Percentiles rank a stretch among this genome's conserved stretches.
Evolutionary conservation across 495 filamentous ascomycete species (phyloP).

Genomic region (Penicillium bialowiezense): DNA sequence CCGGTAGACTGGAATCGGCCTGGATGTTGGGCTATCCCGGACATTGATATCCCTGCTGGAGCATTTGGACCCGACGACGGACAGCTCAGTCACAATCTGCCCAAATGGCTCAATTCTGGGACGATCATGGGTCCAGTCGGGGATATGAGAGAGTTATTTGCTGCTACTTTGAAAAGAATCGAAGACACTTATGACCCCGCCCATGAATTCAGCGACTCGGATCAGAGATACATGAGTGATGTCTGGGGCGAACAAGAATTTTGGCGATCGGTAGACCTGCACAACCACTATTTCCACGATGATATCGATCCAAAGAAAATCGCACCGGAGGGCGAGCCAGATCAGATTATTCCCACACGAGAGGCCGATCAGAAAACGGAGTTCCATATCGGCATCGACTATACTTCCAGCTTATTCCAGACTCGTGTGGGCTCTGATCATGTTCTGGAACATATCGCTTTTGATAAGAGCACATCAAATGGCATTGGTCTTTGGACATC

Average conservation of each 20-base stretch:
- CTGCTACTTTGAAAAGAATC: constrained; percentile 11
- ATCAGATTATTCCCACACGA: constrained; percentile 2
- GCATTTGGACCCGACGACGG: constrained; percentile 13
- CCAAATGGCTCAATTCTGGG: constrained; percentile 16
- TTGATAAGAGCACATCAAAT: not conserved
- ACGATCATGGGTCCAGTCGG: constrained; percentile 15
- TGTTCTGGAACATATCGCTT: constrained; percentile 7
- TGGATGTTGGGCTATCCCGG: constrained; percentile 14
- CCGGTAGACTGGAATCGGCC: constrained; percentile 6
- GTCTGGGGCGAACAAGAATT: constrained; percentile 17
- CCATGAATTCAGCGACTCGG: constrained; percentile 16
- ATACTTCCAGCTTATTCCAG: constrained; percentile 12
- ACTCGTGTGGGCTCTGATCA: constrained; percentile 14
- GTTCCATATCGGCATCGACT: constrained; percentile 16
- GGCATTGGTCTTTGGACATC: not conserved
- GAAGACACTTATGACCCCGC: constrained; percentile 5
- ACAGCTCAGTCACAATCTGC: constrained; percentile 4
- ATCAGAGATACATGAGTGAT: constrained; percentile 18
- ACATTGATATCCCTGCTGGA: constrained; percentile 9
- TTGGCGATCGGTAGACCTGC: constrained; percentile 3
- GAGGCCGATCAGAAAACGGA: constrained; percentile 4
- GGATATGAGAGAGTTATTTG: constrained; percentile 14
- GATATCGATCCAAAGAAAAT: constrained; percentile 3
- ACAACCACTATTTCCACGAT: constrained; percentile 11
- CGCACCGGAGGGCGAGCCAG: not conserved